Evolutionary conservation across 768 basidiomycete genomes (phyloP), one percentile per base, ranked within the genome.

Genomic region (Solioccasus polychromus): DNA sequence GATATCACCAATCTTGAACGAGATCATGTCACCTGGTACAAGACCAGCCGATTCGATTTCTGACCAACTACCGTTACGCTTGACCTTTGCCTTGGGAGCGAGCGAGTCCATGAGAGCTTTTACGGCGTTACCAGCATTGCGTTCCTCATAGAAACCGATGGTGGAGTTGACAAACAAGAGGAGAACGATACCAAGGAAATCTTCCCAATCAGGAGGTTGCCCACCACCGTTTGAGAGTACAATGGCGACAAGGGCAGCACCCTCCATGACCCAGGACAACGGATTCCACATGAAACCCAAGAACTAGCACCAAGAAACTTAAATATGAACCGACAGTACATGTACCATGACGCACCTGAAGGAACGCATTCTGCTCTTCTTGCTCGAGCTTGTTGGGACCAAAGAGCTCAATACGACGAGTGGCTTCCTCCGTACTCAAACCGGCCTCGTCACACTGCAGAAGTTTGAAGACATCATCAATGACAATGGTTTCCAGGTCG

Each of bases 281-380:
- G 95, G 95, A 73, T 98, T 98, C 95, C 95, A 98, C 95, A 97
- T 98, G 80, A 98, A 98, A 65, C 84, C 83, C 57, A 92, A 72
- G 70, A 94, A 92, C 88, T 90, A 34, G 23, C 0, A 9, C 23
- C 23, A 36, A 36, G 2, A 23, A 18, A 44, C 32, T 18, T 59
- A 3, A 47, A 40, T 18, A 39, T n/a, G 6, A 4, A 35, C 40
- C 5, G 29, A 39, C 18, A 19, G 25, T 18, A 37, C 5, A 35
- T 8, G 39, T 30, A 47, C 19, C 23, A 44, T 22, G 59, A 17
- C 1, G 35, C 61, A 84, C 88, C 77, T 93, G 93, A 25, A 97
- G 82, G 69, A 97, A 78, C 4, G 92, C 68, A 48, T 92, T 95
- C 66, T 92, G 90, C 57, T 93, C 92, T 68, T 93, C 90, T 40